A percentile compares a stretch with the other conserved stretches of the same genome.
These are phyloP conservation scores for Saprolegnia parasitica DNA, from an alignment of 352 stramenopile species.

Conservation along the genomic window DNA sequence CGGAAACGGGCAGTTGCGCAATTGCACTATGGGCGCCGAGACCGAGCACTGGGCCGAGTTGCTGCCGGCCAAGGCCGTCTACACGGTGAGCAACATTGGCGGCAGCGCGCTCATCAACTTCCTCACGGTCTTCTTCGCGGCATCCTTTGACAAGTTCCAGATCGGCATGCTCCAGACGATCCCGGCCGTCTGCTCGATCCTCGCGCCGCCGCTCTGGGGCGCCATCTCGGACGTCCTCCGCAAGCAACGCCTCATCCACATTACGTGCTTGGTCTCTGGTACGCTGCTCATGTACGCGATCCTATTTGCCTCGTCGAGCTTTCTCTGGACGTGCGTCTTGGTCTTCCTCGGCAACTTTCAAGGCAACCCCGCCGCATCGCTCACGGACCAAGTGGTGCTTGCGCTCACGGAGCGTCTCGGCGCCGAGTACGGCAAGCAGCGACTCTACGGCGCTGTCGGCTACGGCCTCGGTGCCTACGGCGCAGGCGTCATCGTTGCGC, in stretches of 20 bases:
- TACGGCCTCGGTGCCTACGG: constrained; percentile 71
- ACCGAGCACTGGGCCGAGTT: constrained; percentile 28
- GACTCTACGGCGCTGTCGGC: constrained; percentile 62
- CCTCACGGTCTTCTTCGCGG: constrained; percentile 41
- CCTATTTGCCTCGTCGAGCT: constrained; percentile 49
- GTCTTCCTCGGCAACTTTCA: constrained; percentile 75
- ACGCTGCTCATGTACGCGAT: constrained; percentile 65
- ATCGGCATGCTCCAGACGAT: constrained; percentile 66
- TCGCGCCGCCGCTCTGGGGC: constrained; percentile 64
- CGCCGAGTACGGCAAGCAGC: constrained; percentile 74
- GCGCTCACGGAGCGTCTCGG: constrained; percentile 52
- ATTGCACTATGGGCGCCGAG: not conserved
- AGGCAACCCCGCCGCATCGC: constrained; percentile 55
- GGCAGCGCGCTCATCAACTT: constrained; percentile 72
- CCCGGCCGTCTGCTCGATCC: constrained; percentile 62
- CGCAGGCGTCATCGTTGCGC: constrained; percentile 51
- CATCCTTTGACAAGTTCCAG: constrained; percentile 66
- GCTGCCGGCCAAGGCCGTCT: constrained; percentile 77
- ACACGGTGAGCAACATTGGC: constrained; percentile 57
- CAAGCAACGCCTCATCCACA: constrained; percentile 61
- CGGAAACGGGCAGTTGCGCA: not conserved
- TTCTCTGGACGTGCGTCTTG: constrained; percentile 64
- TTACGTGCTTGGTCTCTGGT: constrained; percentile 53
- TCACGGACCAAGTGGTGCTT: constrained; percentile 69
- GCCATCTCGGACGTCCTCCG: constrained; percentile 53